Evolutionary conservation across 164 flowering plant species (phyloP), one percentile per base, ranked within the genome.

Genomic region (Chimonanthus praecox): DNA sequence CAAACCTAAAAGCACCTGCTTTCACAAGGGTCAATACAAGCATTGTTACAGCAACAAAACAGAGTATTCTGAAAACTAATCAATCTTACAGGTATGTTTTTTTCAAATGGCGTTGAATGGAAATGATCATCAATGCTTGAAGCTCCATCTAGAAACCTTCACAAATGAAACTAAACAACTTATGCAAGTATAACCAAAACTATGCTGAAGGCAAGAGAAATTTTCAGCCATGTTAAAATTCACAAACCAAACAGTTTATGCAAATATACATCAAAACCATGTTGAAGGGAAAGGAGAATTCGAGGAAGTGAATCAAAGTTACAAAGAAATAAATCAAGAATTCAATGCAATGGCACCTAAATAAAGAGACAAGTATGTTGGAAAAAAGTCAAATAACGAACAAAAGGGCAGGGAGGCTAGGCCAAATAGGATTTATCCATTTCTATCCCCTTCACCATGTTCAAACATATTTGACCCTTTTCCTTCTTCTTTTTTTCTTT

Each of bases 121-220:
- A 95, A 92, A 82, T 95, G 97, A 47, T 84, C 87, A 84, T 95
- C 98, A 74, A 93, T 88, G 82, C 93, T 89, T 71, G 91, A 84
- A 81, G 98, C 98, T 74, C 99, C 98, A 76, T 93, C 80, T 45
- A 95, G 85, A 83, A 95, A 95, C 87, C 99, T 94, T 78, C 58
- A 77, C 44, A 60, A 49, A 18, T 68, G 74, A 64, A 44, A 54
- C 7, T 6, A 4, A 13, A 73, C 18, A 6, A 21, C 10, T 67
- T 6, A 62, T 68, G 7, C 15, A 58, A 74, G 54, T 51, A 49
- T 54, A 54, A 54, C 16, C 15, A 54, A 54, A 11, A 3, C 4
- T 46, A 60, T 47, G 49, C 33, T 13, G 70, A 51, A 67, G 47
- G 20, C 47, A 75, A 50, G 8, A 67, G n/a, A 51, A 33, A 45